Conservation (phyloP, 805 yeast species). For the Ogataea trehalophila region DNA sequence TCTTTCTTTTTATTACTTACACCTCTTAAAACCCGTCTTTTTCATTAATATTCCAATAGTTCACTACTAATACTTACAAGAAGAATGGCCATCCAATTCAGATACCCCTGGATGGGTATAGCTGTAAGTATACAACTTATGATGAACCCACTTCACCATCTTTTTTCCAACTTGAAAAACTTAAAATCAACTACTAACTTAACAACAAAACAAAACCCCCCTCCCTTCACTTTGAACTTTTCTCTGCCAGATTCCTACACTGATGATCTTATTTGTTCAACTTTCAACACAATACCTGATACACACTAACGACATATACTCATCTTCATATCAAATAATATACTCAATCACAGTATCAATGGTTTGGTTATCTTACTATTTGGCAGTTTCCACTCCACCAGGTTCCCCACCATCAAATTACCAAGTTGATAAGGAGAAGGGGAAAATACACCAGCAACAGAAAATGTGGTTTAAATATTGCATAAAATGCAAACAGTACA, state of each 20-base stretch:
- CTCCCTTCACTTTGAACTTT: no score
- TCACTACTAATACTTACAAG: no score
- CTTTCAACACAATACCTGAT: conserved; percentile 8
- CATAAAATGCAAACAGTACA: conserved; percentile 61
- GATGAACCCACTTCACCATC: no score
- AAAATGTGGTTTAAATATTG: conserved; percentile 62
- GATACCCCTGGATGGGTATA: conserved; percentile 21
- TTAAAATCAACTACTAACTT: no score
- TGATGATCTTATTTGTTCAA: conserved; percentile 8
- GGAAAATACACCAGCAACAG: no score
- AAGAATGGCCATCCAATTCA: conserved; percentile 14
- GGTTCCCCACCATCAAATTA: conserved; percentile 59
- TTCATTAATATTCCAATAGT: no score
- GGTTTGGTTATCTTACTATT: conserved; percentile 69
- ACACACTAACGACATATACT: conserved; percentile 2
- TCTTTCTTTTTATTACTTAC: no score
- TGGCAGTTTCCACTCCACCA: conserved; percentile 64
- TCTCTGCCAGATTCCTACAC: conserved; percentile 9
- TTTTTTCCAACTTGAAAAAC: not conserved
- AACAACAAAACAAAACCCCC: no score
- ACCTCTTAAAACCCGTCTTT: no score
- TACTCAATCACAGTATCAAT: conserved; percentile 67
- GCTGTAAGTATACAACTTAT: conserved; percentile 20
- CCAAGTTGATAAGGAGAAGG: conserved; percentile 25
- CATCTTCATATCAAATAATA: conserved; percentile 25